phyloP scores from a whole-genome alignment of 2,329 filamentous ascomycete species.

The Pseudogymnoascus sp. region DNA sequence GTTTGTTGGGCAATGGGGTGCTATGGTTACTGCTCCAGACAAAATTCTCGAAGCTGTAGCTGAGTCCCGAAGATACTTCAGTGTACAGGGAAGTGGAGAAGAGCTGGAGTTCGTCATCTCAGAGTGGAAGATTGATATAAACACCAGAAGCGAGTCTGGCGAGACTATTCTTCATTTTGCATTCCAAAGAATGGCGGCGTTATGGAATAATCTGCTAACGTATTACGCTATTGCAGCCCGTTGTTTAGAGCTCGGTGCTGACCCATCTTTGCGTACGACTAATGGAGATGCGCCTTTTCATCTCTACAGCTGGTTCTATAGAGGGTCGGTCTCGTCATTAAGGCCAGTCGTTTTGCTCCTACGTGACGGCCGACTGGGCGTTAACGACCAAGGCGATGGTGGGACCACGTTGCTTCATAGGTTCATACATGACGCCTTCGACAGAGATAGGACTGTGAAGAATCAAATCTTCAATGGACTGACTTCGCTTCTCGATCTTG shows the following conservation, averaged over 20 bases:
- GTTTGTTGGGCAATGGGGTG: neutral
- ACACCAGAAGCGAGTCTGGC: neutral
- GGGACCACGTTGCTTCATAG: neutral
- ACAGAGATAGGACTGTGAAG: too few species aligned
- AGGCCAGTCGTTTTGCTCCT: neutral
- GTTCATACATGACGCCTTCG: neutral
- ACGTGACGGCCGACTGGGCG: neutral
- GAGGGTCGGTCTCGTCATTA: too few species aligned
- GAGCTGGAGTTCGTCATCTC: neutral
- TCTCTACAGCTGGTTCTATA: neutral
- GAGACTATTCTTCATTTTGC: neutral
- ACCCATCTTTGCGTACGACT: neutral
- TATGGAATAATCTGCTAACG: neutral
- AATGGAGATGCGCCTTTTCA: neutral
- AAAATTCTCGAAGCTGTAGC: neutral
- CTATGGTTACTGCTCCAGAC: neutral
- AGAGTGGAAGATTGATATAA: neutral
- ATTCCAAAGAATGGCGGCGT: neutral
- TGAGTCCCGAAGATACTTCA: neutral
- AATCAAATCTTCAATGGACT: neutral
- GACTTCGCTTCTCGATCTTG: neutral
- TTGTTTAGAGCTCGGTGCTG: neutral
- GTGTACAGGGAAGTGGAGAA: neutral
- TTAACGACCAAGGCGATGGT: neutral
- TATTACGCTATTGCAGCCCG: neutral